phyloP scores from a whole-genome alignment of 208 protist species.

The Acanthamoeba rhysodes region DNA sequence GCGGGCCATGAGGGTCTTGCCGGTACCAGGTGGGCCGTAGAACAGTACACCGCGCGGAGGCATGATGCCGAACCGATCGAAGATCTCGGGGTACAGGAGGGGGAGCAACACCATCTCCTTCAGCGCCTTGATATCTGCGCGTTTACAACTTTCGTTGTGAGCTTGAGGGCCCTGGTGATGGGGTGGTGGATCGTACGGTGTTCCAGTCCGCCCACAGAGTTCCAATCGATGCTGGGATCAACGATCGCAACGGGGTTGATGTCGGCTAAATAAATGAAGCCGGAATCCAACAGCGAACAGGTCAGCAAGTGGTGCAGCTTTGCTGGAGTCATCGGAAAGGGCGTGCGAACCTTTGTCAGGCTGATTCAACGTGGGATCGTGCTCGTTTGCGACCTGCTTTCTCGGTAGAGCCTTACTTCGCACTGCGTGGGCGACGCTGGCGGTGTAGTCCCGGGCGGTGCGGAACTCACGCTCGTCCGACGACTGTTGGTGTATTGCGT shows the following conservation, averaged over 20 bases:
- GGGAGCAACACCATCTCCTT: conserved; percentile 92
- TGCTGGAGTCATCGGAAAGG: background rate
- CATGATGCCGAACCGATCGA: conserved; percentile 84
- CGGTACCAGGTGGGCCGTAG: conserved; percentile 90
- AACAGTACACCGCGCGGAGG: conserved; percentile 87
- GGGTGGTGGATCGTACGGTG: conserved; percentile 60
- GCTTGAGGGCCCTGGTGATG: background rate
- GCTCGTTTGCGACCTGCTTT: background rate
- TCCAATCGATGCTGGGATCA: conserved; percentile 79
- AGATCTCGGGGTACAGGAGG: conserved; percentile 90
- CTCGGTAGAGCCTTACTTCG: background rate
- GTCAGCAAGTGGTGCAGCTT: background rate
- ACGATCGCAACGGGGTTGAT: conserved; percentile 64
- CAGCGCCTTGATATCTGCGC: conserved; percentile 84
- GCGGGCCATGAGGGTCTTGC: conserved; percentile 90
- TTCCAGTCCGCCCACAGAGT: conserved; percentile 84
- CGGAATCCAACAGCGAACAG: background rate
- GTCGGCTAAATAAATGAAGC: background rate
- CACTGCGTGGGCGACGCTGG: background rate
- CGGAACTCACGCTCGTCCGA: conserved; percentile 28
- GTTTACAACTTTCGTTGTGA: no score
- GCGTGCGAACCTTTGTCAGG: background rate
- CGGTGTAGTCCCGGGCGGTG: background rate
- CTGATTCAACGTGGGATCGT: background rate
- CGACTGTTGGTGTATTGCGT: background rate